Percentiles rank a stretch among this genome's conserved stretches.
Conservation (phyloP, 2,329 filamentous ascomycete genomes). For the Pseudocercospora vitis region DNA sequence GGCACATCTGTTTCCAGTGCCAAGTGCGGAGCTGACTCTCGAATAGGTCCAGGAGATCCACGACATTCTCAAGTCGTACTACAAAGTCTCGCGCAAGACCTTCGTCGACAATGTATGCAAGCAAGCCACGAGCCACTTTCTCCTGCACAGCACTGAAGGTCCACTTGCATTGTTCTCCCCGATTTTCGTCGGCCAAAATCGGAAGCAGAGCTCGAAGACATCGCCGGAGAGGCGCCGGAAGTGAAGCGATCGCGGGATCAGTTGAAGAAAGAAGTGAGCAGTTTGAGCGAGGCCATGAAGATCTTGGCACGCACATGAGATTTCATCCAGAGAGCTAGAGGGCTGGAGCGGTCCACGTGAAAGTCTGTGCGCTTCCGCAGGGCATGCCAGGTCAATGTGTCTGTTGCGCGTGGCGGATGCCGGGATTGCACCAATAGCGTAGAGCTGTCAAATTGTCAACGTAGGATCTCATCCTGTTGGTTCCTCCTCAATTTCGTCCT, state of each 20-base stretch:
- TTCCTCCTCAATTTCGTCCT: slow-evolving; percentile 4
- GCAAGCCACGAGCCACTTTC: slow-evolving; percentile 57
- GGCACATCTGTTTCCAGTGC: not conserved
- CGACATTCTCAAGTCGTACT: slow-evolving; percentile 55
- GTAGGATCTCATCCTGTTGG: too few relatives aligned
- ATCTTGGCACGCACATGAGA: slow-evolving; percentile 15
- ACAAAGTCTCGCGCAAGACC: slow-evolving; percentile 59
- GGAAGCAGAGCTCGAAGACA: slow-evolving; percentile 51
- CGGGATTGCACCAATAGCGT: too few relatives aligned
- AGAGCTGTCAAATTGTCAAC: too few relatives aligned
- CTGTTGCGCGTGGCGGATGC: too few relatives aligned
- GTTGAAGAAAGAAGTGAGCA: slow-evolving; percentile 50
- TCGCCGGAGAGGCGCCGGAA: slow-evolving; percentile 58
- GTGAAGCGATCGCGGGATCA: slow-evolving; percentile 45
- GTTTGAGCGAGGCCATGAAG: slow-evolving; percentile 22
- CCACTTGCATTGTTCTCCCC: slow-evolving; percentile 57
- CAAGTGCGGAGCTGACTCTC: not conserved
- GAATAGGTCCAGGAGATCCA: slow-evolving; percentile 53
- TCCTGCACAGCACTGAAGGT: slow-evolving; percentile 52
- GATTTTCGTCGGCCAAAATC: slow-evolving; percentile 48
- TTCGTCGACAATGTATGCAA: slow-evolving; percentile 64
- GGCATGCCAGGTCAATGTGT: too few relatives aligned
- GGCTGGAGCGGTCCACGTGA: too few relatives aligned
- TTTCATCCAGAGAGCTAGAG: not conserved
- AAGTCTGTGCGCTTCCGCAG: too few relatives aligned